Base-by-base conservation (phyloP, 805 yeast genomes). In the Candida ascalaphidarum region DNA sequence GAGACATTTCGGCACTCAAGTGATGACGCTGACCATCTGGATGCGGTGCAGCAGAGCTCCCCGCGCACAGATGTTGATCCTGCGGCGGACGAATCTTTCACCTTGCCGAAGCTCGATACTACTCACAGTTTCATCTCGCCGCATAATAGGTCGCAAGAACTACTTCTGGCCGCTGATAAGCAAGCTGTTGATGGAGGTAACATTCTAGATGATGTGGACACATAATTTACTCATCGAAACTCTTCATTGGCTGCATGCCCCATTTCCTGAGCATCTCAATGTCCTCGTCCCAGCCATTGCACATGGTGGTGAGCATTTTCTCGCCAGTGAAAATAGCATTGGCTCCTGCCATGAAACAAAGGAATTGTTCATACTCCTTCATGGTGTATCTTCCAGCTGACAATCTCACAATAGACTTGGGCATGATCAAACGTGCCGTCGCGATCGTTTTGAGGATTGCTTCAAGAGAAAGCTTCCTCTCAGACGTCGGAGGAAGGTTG, bases 201-300 rank as follows among this genome's bases (percentile, higher is more conserved):
- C n/a, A n/a, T n/a, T n/a, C n/a, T n/a, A n/a, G n/a, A n/a, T n/a
- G n/a, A n/a, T n/a, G n/a, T n/a, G n/a, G n/a, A n/a, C n/a, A n/a
- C n/a, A n/a, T n/a, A n/a, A n/a, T n/a, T n/a, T n/a, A 17, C 8
- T 8, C 8, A 17, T 17, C 18, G 33, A 66, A 68, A 34, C 70
- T 59, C 42, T 65, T 55, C 77, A 72, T 69, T 25, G 77, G 77
- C 38, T 50, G 53, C 41, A 76, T 40, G 0, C 92, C 92, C 88
- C 88, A 81, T 41, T 67, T 73, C 5, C 53, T 47, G 17, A 81
- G 55, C 84, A 81, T 72, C 7, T 52, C 66, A 33, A 67, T 78
- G 46, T 81, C 92, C 42, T 80, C 88, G 25, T 81, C 84, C 88
- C 89, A 81, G 5, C 85, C 86, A 40, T 73, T 77, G 48, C 89